A percentile compares a stretch with the other conserved stretches of the same genome.
phyloP scores from a whole-genome alignment of 345 rosid genomes.

The Arabidopsis arenosa region DNA sequence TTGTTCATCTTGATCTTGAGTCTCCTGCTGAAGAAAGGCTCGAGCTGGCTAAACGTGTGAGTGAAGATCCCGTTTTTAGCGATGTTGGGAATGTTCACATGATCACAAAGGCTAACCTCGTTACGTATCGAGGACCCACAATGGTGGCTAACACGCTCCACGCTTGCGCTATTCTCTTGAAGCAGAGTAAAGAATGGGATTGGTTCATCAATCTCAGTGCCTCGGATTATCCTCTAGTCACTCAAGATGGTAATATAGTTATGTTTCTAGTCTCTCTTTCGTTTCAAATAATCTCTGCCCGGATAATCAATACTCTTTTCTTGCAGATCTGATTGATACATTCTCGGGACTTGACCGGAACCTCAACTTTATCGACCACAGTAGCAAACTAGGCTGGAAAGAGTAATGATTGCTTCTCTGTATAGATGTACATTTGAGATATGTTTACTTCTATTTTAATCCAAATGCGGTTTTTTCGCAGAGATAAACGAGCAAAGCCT shows the following conservation, averaged over 20 bases:
- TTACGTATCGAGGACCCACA: conserved; percentile 66
- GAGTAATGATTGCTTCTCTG: conserved; percentile 52
- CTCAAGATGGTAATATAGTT: conserved; percentile 62
- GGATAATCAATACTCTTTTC: neutral
- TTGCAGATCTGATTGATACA: conserved; percentile 64
- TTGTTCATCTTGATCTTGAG: conserved; percentile 94
- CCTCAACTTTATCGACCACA: conserved; percentile 69
- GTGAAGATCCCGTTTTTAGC: conserved; percentile 68
- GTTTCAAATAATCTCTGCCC: neutral
- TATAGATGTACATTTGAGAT: conserved; percentile 7
- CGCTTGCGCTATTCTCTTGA: conserved; percentile 68
- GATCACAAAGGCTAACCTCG: conserved; percentile 79
- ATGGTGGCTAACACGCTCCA: conserved; percentile 76
- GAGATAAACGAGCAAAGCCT: conserved; percentile 95
- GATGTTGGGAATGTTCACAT: conserved; percentile 78
- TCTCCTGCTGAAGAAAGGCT: conserved; percentile 82
- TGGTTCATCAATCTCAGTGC: conserved; percentile 78
- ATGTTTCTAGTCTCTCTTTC: neutral
- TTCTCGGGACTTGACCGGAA: conserved; percentile 61
- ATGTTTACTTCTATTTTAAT: neutral
- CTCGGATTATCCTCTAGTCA: conserved; percentile 66
- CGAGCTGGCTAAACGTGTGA: conserved; percentile 76
- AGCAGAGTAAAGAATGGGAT: conserved; percentile 64
- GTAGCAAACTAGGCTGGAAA: conserved; percentile 94
- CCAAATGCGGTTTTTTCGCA: conserved; percentile 41